Percentiles rank a stretch among this genome's conserved stretches.
Evolutionary conservation across 139 green algal genomes (phyloP).

Genomic region (Eudorina sp.): DNA sequence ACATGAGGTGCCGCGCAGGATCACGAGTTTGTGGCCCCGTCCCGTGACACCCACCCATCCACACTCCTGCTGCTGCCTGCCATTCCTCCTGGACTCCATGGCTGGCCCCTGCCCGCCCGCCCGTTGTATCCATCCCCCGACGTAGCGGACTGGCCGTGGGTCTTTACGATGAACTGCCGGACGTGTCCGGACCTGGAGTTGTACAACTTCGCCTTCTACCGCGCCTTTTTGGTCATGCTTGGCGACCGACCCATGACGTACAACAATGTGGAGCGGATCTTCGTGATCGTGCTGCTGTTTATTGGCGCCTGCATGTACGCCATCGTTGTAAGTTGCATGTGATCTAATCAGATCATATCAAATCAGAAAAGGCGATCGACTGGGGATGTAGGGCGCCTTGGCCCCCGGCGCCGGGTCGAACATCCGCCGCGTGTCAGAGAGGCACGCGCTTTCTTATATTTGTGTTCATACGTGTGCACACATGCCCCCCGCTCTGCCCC

Average conservation of each 20-base stretch:
- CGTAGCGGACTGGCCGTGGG: not conserved
- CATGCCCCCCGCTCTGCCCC: too few relatives aligned
- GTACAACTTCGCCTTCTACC: conserved; percentile 27
- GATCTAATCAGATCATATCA: too few relatives aligned
- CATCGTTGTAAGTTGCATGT: not conserved
- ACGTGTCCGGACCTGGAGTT: not conserved
- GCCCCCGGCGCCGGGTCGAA: too few relatives aligned
- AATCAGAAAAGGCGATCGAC: too few relatives aligned
- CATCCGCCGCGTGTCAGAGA: too few relatives aligned
- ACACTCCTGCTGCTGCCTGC: not conserved
- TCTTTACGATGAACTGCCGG: not conserved
- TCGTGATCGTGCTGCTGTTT: not conserved
- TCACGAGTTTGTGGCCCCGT: too few relatives aligned
- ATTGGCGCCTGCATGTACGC: conserved; percentile 9
- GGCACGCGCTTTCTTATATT: too few relatives aligned
- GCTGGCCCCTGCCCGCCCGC: not conserved
- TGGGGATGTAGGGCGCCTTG: too few relatives aligned
- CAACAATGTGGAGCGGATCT: conserved; percentile 28
- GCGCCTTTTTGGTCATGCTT: conserved; percentile 10
- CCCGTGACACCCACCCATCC: not conserved
- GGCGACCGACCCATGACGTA: not conserved
- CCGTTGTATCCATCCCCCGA: not conserved
- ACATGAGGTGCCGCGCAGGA: too few relatives aligned
- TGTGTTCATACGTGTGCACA: too few relatives aligned
- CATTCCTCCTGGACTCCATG: not conserved